These are phyloP conservation scores for Heliamphora exappendiculata DNA, from an alignment of 148 eudicot species.

Conservation along the genomic window DNA sequence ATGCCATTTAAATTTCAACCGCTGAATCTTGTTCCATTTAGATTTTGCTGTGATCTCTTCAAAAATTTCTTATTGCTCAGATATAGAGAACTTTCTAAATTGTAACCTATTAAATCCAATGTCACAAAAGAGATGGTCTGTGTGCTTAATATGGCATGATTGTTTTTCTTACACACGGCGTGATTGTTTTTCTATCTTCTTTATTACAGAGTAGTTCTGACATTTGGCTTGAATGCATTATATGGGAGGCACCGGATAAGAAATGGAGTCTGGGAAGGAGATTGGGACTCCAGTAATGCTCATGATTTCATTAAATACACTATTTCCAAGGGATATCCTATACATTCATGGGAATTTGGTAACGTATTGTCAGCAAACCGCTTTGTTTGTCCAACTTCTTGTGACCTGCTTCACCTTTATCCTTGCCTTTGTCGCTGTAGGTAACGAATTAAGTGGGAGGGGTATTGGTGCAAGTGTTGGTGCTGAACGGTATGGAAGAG, in stretches of 20 bases:
- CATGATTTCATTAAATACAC: slow-evolving; percentile 71
- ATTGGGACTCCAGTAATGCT: slow-evolving; percentile 76
- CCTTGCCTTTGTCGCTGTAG: slow-evolving; percentile 28
- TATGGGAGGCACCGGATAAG: slow-evolving; percentile 46
- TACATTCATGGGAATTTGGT: slow-evolving; percentile 99
- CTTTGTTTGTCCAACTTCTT: background rate
- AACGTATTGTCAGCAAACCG: background rate
- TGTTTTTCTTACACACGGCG: no score
- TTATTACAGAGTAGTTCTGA: slow-evolving; percentile 52
- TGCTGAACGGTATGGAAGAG: slow-evolving; percentile 67
- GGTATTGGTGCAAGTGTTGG: slow-evolving; percentile 74
- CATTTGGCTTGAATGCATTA: slow-evolving; percentile 89
- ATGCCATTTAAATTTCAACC: background rate
- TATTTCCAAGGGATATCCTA: slow-evolving; percentile 68
- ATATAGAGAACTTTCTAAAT: background rate
- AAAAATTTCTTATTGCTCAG: background rate
- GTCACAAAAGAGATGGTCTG: background rate
- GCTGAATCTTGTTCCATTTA: background rate
- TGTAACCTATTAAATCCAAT: background rate
- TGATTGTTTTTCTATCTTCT: background rate
- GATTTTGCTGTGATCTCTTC: background rate
- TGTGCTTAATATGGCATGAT: slow-evolving; percentile 6
- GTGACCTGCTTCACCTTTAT: background rate
- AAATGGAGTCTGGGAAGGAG: slow-evolving; percentile 46
- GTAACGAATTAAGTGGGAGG: slow-evolving; percentile 82